Percentiles rank a stretch among this genome's conserved stretches.
These are phyloP conservation scores for Castanea crenata DNA, from an alignment of 306 rosid genomes.

Conservation along the genomic window DNA sequence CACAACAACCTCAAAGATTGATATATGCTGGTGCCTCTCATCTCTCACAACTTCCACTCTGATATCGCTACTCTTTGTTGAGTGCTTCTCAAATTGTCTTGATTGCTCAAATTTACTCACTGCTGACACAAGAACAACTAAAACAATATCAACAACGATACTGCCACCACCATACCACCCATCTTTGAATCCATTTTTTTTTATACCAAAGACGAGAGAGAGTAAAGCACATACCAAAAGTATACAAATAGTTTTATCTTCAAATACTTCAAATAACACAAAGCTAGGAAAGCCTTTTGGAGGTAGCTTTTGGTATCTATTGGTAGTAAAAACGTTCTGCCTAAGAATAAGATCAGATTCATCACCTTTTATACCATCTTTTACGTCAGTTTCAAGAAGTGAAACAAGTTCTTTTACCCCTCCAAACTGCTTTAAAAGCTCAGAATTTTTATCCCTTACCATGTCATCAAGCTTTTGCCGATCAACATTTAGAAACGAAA, in stretches of 20 bases:
- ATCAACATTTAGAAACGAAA: background rate
- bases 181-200: constrained; percentile 17
- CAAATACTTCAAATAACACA: constrained; percentile 11
- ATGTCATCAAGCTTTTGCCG: background rate
- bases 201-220: constrained; percentile 21
- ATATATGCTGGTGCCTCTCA: background rate
- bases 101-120: constrained; percentile 27
- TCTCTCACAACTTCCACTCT: constrained; percentile 20
- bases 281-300: constrained; percentile 10
- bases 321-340: background rate
- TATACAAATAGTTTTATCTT: constrained; percentile 8
- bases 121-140: constrained; percentile 18
- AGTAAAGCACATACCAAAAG: constrained; percentile 18
- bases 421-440: constrained; percentile 8
- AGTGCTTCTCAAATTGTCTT: constrained; percentile 21
- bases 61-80: constrained; percentile 10
- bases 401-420: background rate
- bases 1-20: constrained; percentile 21
- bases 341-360: constrained; percentile 4
- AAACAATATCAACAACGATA: constrained; percentile 9
- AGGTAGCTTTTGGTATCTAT: constrained; percentile 5
- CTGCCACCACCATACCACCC: constrained; percentile 34
- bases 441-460: constrained; percentile 11
- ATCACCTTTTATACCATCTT: background rate
- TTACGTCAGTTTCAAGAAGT: background rate